Evolutionary conservation across 148 eudicot species (phyloP), one percentile per base, ranked within the genome.

Genomic region (Fagopyrum homotropicum): DNA sequence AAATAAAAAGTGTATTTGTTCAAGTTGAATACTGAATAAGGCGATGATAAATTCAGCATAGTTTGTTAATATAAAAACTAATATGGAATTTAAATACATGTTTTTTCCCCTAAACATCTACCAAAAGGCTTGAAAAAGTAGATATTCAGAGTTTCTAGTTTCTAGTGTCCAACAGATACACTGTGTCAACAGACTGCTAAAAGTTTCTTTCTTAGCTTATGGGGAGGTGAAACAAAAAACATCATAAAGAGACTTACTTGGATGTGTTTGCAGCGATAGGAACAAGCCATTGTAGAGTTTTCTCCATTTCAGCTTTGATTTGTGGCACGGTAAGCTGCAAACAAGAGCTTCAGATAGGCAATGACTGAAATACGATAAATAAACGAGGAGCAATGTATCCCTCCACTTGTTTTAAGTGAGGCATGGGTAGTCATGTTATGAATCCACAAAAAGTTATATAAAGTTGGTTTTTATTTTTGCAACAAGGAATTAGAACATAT

Each of bases 301-400:
- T 85, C 86, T 87, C 93, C 91, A 89, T 89, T 80, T 89, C 91
- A 68, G 77, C 86, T 87, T 89, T 89, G 74, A 89, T 89, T 72
- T 85, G 87, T 29, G 85, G 81, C 50, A 89, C 81, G 22, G 83
- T 79, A 71, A 84, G 83, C 93, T 89, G 88, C 82, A 86, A 64
- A 79, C 17, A 60, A 77, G 29, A 56, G 44, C 26, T 61, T 69
- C 57, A 74, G 51, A 47, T 11, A 57, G 9, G 69, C 73, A 75
- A 35, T 45, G 52, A 9, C 40, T 12, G 26, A n/a, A 46, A 52
- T 9, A 11, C 22, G 19, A 30, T 16, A 40, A 16, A 55, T n/a
- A 11, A 47, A 15, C 12, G 44, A 30, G 6, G 59, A 55, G 29
- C 6, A 12, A 22, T 4, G 30, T 57, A 26, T 4, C 63, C 63